These are phyloP conservation scores for Xylaria sp. DNA, from an alignment of 2,329 filamentous ascomycete genomes.

Conservation along the genomic window DNA sequence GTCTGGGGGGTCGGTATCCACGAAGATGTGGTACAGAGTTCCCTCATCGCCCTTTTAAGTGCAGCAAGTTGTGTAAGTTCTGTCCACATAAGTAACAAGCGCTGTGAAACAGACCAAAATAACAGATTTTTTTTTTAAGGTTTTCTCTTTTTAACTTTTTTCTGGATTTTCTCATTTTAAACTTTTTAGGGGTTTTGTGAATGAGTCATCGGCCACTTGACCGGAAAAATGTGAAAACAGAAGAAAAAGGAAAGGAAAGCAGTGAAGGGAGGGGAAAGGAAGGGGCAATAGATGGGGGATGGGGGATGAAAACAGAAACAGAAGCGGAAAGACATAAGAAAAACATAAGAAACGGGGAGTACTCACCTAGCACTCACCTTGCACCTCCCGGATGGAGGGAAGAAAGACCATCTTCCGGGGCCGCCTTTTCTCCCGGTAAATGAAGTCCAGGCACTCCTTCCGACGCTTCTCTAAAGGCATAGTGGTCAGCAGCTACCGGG, in stretches of 20 bases:
- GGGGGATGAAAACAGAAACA: neutral
- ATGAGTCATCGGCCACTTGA: neutral
- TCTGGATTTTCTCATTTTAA: neutral
- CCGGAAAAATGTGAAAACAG: neutral
- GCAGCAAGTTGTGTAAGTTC: conserved; percentile 3
- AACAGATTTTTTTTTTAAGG: neutral
- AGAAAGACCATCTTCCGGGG: neutral
- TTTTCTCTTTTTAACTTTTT: neutral
- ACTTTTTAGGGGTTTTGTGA: neutral
- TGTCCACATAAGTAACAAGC: neutral
- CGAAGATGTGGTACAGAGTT: conserved; percentile 49
- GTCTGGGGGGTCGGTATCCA: conserved; percentile 92
- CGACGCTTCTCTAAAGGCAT: neutral
- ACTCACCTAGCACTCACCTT: neutral
- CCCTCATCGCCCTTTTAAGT: conserved; percentile 7
- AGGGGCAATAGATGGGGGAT: neutral
- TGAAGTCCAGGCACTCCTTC: neutral
- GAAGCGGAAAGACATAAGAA: neutral
- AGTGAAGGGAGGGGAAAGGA: neutral
- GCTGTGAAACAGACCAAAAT: neutral
- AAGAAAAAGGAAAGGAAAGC: neutral
- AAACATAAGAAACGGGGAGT: neutral
- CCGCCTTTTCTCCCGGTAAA: neutral
- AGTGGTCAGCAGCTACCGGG: neutral
- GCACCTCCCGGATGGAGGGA: neutral